Evolutionary conservation across 208 protist genomes (phyloP).

Genomic region (Trypanosoma rangeli): DNA sequence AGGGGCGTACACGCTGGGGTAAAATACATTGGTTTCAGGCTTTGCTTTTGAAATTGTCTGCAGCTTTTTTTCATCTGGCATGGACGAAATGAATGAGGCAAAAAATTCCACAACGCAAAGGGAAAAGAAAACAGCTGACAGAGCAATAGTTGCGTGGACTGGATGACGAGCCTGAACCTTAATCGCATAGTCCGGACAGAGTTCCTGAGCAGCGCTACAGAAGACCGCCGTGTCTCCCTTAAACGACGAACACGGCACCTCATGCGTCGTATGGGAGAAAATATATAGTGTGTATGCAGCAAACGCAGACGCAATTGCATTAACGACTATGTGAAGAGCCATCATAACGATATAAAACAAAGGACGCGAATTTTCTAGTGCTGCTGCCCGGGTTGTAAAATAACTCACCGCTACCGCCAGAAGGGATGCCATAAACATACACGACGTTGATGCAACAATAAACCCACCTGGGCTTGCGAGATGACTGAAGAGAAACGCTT

Average conservation of each 20-base stretch:
- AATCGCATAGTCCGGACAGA: slow-evolving; percentile 25
- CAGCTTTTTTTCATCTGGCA: slow-evolving; percentile 27
- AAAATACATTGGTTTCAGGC: slow-evolving; percentile 71
- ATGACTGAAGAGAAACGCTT: slow-evolving; percentile 23
- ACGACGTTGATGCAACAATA: slow-evolving; percentile 43
- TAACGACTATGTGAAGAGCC: slow-evolving; percentile 39
- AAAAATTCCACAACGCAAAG: slow-evolving; percentile 45
- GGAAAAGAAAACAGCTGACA: slow-evolving; percentile 41
- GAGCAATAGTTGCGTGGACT: slow-evolving; percentile 17
- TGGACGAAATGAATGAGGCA: slow-evolving; percentile 33
- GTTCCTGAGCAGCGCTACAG: slow-evolving; percentile 23
- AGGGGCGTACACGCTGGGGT: slow-evolving; percentile 64
- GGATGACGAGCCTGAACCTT: background rate
- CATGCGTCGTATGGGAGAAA: slow-evolving; percentile 23
- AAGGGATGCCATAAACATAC: slow-evolving; percentile 40
- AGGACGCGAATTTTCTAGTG: slow-evolving; percentile 34
- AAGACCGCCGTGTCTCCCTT: slow-evolving; percentile 2
- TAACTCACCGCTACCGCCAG: slow-evolving; percentile 40
- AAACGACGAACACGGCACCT: slow-evolving; percentile 35
- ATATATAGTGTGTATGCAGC: slow-evolving; percentile 48
- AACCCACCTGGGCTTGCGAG: slow-evolving; percentile 12
- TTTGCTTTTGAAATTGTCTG: slow-evolving; percentile 36
- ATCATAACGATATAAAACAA: slow-evolving; percentile 56
- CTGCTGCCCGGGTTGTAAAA: slow-evolving; percentile 58
- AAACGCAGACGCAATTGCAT: slow-evolving; percentile 41